Evolutionary conservation across 768 basidiomycete genomes (phyloP), one percentile per base, ranked within the genome.

Genomic region (Serendipita indica): DNA sequence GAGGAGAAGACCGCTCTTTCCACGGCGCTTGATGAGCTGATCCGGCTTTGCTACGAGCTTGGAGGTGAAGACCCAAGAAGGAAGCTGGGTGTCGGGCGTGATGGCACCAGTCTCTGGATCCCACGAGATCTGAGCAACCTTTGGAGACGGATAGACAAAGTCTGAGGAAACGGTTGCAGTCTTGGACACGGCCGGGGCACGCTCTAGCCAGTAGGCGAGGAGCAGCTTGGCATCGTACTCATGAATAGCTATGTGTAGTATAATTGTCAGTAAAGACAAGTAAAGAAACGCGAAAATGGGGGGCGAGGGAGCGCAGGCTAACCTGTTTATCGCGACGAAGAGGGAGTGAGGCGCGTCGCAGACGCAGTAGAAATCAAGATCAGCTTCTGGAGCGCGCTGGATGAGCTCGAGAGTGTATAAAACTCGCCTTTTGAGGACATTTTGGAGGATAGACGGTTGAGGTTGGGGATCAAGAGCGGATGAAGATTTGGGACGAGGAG

Each of bases 151-250:
- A 68, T 77, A 84, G 64, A 72, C 69, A 69, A 87, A 85, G 61
- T 77, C 75, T 49, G 82, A 78, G 33, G 70, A 61, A 46, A 77
- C 73, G 34, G 72, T 68, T 52, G 76, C 75, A 58, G 83, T 78
- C 57, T 83, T 74, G 41, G 85, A 82, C 65, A 89, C 82, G 12
- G 85, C 68, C 28, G 92, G 88, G 12, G 91, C 86, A 62, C 91
- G 83, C 71, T 88, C 82, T 63, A 98, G 84, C 92, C 92, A 97
- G 78, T 97, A 96, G 35, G 92, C 89, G 30, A 98, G 78, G 64
- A 98, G 79, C 65, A 97, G 88, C 78, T 98, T 99, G 64, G 94
- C 94, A 70, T 99, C 94, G 78, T 91, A 98, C 78, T 97, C 92
- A 69, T 89, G 86, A 75, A 97, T 94, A 65, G 85, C 82, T 83